Evolutionary conservation across 108 stramenopile genomes (phyloP).

Genomic region (Asterionellopsis glacialis): DNA sequence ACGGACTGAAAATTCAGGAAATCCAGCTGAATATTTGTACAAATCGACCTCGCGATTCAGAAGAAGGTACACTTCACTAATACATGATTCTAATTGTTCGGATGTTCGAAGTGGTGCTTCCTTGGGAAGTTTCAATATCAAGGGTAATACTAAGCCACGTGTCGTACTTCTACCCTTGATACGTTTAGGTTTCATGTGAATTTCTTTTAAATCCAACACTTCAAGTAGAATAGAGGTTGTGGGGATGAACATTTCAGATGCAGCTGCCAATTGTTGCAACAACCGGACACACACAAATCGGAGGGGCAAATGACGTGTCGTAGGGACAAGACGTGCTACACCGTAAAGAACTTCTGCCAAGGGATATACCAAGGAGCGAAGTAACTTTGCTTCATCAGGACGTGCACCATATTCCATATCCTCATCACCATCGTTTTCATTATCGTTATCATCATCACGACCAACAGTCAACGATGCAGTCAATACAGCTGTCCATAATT

Average conservation of each 20-base stretch:
- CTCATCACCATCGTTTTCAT: slow-evolving; percentile 31
- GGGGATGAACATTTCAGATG: slow-evolving; percentile 86
- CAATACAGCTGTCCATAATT: slow-evolving; percentile 92
- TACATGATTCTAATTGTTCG: slow-evolving; percentile 72
- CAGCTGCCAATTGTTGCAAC: slow-evolving; percentile 89
- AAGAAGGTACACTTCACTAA: slow-evolving; percentile 71
- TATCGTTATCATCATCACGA: slow-evolving; percentile 39
- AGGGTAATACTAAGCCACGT: slow-evolving; percentile 37
- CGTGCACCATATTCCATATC: slow-evolving; percentile 22
- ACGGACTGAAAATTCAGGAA: slow-evolving; percentile 77
- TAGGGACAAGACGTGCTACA: slow-evolving; percentile 62
- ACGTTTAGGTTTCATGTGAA: slow-evolving; percentile 71
- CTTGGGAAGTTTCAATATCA: slow-evolving; percentile 67
- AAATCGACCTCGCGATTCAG: slow-evolving; percentile 82
- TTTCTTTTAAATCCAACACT: slow-evolving; percentile 79
- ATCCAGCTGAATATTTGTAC: slow-evolving; percentile 82
- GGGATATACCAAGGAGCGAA: slow-evolving; percentile 83
- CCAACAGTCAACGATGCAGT: slow-evolving; percentile 40
- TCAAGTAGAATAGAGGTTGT: slow-evolving; percentile 81
- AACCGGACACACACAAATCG: slow-evolving; percentile 89
- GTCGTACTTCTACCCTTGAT: slow-evolving; percentile 16
- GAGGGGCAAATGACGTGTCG: slow-evolving; percentile 80
- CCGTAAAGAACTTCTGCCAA: slow-evolving; percentile 89
- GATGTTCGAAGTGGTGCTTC: slow-evolving; percentile 73
- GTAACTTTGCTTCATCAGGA: slow-evolving; percentile 46